Evolutionary conservation across 2,329 filamentous ascomycete genomes (phyloP).

Genomic region (Fusarium begoniae): DNA sequence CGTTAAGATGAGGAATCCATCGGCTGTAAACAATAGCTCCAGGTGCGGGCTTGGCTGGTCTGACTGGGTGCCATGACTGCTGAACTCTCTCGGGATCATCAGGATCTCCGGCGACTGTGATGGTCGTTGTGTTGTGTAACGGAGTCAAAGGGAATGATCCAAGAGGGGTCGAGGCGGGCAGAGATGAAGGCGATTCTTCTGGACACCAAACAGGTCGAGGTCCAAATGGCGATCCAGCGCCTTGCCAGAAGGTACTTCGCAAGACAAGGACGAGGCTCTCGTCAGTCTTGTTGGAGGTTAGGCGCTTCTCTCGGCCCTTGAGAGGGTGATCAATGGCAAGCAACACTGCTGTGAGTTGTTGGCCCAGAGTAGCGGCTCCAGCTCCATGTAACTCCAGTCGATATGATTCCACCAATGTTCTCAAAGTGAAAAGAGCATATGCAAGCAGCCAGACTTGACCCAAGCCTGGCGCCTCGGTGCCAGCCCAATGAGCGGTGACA

Average conservation of each 20-base stretch:
- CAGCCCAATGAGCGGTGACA: slow-evolving; percentile 56
- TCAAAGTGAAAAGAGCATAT: slow-evolving; percentile 62
- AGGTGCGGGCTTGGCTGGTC: slow-evolving; percentile 75
- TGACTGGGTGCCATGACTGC: slow-evolving; percentile 74
- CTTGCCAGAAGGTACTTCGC: slow-evolving; percentile 73
- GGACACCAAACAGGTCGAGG: slow-evolving; percentile 70
- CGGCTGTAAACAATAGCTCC: slow-evolving; percentile 80
- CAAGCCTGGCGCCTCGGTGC: slow-evolving; percentile 52
- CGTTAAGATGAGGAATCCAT: slow-evolving; percentile 78
- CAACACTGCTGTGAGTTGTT: slow-evolving; percentile 57
- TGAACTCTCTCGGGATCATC: slow-evolving; percentile 52
- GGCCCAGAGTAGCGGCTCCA: slow-evolving; percentile 46
- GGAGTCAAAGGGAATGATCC: slow-evolving; percentile 60
- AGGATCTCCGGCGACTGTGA: slow-evolving; percentile 51
- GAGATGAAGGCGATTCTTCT: slow-evolving; percentile 51
- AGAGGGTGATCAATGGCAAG: slow-evolving; percentile 61
- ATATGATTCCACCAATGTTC: slow-evolving; percentile 58
- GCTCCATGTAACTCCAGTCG: slow-evolving; percentile 57
- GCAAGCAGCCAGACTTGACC: slow-evolving; percentile 63
- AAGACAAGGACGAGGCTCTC: slow-evolving; percentile 54
- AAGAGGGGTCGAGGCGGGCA: slow-evolving; percentile 49
- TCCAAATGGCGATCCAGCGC: slow-evolving; percentile 73
- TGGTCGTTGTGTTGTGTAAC: slow-evolving; percentile 56
- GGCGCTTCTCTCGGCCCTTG: slow-evolving; percentile 45
- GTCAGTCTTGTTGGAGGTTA: slow-evolving; percentile 35